Conservation (phyloP, 2,329 filamentous ascomycete genomes). For the Alternaria rosae region DNA sequence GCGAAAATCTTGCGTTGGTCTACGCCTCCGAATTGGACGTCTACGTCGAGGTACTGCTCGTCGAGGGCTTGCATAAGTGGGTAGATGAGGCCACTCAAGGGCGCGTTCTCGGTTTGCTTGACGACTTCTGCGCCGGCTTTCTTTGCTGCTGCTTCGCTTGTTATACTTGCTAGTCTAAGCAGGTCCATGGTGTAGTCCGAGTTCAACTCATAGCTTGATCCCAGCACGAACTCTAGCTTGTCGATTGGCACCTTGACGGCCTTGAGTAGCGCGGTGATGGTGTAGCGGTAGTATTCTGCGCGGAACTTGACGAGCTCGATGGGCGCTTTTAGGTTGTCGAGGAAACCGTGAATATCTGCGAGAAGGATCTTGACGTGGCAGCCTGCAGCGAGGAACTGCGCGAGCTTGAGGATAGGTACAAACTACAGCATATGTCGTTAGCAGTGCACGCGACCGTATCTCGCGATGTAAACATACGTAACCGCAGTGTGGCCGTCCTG, state of each 20-base stretch:
- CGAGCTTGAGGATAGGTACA: slow-evolving; percentile 86
- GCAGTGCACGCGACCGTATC: slow-evolving; percentile 2
- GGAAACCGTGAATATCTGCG: slow-evolving; percentile 71
- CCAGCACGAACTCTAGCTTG: slow-evolving; percentile 82
- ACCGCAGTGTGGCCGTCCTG: slow-evolving; percentile 85
- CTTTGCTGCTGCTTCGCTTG: slow-evolving; percentile 81
- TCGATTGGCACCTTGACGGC: slow-evolving; percentile 81
- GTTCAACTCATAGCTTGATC: slow-evolving; percentile 78
- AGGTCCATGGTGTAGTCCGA: slow-evolving; percentile 84
- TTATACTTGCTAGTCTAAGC: slow-evolving; percentile 74
- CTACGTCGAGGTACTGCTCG: slow-evolving; percentile 81
- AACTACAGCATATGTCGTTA: slow-evolving; percentile 56
- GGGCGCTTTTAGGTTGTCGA: slow-evolving; percentile 85
- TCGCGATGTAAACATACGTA: slow-evolving; percentile 60
- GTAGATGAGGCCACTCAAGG: slow-evolving; percentile 78
- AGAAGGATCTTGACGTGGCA: slow-evolving; percentile 83
- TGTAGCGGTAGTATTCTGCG: slow-evolving; percentile 81
- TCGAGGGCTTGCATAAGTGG: slow-evolving; percentile 90
- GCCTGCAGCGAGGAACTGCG: slow-evolving; percentile 82
- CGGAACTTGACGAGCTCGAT: slow-evolving; percentile 85
- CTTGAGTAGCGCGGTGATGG: slow-evolving; percentile 77
- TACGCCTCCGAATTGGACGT: slow-evolving; percentile 79
- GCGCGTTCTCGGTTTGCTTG: slow-evolving; percentile 83
- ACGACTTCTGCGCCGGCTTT: slow-evolving; percentile 94
- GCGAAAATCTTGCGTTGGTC: slow-evolving; percentile 93